These are phyloP conservation scores for Penicillium taxi DNA, from an alignment of 495 filamentous ascomycete genomes.

Conservation along the genomic window DNA sequence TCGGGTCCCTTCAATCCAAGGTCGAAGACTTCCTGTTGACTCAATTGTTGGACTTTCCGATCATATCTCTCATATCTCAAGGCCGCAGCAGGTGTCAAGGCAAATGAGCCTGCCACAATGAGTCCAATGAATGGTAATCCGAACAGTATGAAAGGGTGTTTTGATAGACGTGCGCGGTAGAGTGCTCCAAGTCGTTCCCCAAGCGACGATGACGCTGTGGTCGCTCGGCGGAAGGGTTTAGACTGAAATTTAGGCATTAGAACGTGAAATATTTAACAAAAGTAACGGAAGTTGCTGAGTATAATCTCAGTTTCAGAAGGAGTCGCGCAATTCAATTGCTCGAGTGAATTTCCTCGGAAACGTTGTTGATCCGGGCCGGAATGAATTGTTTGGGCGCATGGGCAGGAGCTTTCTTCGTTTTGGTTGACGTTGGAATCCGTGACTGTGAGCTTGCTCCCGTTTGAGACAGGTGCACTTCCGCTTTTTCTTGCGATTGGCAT, in stretches of 20 bases:
- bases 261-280: too few species aligned
- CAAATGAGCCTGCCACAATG: slow-evolving; percentile 92
- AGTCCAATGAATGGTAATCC: slow-evolving; percentile 88
- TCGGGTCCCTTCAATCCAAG: slow-evolving; percentile 56
- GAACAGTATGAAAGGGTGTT: slow-evolving; percentile 86
- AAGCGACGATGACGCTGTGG: slow-evolving; percentile 41
- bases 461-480: too few species aligned
- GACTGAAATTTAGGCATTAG: slow-evolving; percentile 67
- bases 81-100: slow-evolving; percentile 87
- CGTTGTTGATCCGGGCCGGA: slow-evolving; percentile 13
- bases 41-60: slow-evolving; percentile 71
- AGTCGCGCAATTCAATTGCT: not conserved
- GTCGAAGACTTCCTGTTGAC: slow-evolving; percentile 64
- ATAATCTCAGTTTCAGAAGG: too few species aligned
- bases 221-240: slow-evolving; percentile 58
- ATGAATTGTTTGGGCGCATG: slow-evolving; percentile 15
- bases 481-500: too few species aligned
- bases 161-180: slow-evolving; percentile 62
- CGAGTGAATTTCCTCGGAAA: not conserved
- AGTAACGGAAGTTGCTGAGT: too few species aligned
- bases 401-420: slow-evolving; percentile 7
- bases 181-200: slow-evolving; percentile 59
- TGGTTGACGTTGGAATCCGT: too few species aligned
- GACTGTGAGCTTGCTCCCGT: too few species aligned
- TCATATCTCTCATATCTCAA: slow-evolving; percentile 90